Conservation (phyloP, 2,329 filamentous ascomycete genomes). For the Chrysosphaeria jannelii region DNA sequence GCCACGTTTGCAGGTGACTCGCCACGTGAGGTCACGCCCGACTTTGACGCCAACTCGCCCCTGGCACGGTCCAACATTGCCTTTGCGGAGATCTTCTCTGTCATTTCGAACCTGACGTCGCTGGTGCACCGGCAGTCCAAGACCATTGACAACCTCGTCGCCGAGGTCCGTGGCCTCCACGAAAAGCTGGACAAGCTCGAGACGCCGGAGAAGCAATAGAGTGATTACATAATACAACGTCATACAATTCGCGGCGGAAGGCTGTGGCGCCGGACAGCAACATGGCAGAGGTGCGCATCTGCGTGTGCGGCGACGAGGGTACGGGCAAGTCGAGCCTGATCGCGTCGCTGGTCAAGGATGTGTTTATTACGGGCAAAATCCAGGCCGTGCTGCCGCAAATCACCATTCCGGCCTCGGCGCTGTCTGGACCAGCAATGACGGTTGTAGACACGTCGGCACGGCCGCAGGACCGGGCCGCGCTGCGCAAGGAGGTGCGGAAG, state of each 20-base stretch:
- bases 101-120: too few species aligned
- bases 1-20: too few species aligned
- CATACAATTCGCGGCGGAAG: too few species aligned
- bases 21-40: too few species aligned
- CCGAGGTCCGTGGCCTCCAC: not conserved
- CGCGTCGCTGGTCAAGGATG: conserved; percentile 85
- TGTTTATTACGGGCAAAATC: conserved; percentile 87
- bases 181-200: not conserved
- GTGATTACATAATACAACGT: too few species aligned
- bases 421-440: conserved; percentile 73
- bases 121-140: too few species aligned
- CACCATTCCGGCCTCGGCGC: conserved; percentile 74
- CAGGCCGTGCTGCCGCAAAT: conserved; percentile 84
- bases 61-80: too few species aligned
- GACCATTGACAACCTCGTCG: not conserved
- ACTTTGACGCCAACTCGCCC: too few species aligned
- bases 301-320: conserved; percentile 85
- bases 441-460: conserved; percentile 93
- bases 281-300: conserved; percentile 39
- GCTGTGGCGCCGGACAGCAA: not conserved
- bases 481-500: conserved; percentile 85
- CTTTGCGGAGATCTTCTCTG: too few species aligned
- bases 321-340: conserved; percentile 87
- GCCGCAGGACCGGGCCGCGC: conserved; percentile 66
- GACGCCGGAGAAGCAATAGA: not conserved